Percentiles rank a stretch among this genome's conserved stretches.
phyloP scores from a whole-genome alignment of 768 basidiomycete species.

The Collybiopsis luxurians region DNA sequence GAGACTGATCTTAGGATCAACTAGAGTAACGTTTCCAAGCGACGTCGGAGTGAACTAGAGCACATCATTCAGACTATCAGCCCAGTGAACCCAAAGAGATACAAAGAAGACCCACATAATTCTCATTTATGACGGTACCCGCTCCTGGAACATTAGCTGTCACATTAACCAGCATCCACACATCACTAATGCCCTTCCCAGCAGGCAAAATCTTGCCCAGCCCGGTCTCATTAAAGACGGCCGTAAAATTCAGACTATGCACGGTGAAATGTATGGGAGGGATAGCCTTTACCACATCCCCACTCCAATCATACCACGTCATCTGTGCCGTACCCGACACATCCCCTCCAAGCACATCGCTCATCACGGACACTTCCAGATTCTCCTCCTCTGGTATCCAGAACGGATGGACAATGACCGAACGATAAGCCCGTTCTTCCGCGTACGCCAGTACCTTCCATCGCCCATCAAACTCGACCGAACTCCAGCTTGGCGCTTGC shows the following conservation, averaged over 20 bases:
- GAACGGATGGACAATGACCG: conserved; percentile 53
- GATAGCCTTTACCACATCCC: conserved; percentile 35
- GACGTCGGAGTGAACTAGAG: conserved; percentile 51
- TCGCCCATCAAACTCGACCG: conserved; percentile 54
- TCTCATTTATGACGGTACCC: conserved; percentile 44
- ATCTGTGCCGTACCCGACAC: conserved; percentile 45
- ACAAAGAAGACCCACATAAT: conserved; percentile 38
- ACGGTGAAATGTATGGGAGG: conserved; percentile 35
- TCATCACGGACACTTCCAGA: conserved; percentile 48
- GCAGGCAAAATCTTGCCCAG: conserved; percentile 43
- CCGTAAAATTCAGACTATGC: conserved; percentile 48
- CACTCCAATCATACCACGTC: conserved; percentile 59
- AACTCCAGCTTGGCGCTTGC: conserved; percentile 57
- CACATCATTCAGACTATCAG: neutral
- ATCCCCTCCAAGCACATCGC: conserved; percentile 42
- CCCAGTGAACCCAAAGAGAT: neutral
- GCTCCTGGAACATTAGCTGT: conserved; percentile 38
- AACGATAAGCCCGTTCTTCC: conserved; percentile 39
- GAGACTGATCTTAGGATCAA: conserved; percentile 48
- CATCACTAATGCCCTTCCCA: conserved; percentile 37
- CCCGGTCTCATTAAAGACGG: conserved; percentile 38
- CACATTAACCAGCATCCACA: conserved; percentile 51
- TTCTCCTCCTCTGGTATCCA: conserved; percentile 49
- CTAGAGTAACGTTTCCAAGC: conserved; percentile 41
- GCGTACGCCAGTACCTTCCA: conserved; percentile 62